A percentile compares a stretch with the other conserved stretches of the same genome.
Conservation (phyloP, 805 yeast genomes). For the Ogataea wickerhamii region DNA sequence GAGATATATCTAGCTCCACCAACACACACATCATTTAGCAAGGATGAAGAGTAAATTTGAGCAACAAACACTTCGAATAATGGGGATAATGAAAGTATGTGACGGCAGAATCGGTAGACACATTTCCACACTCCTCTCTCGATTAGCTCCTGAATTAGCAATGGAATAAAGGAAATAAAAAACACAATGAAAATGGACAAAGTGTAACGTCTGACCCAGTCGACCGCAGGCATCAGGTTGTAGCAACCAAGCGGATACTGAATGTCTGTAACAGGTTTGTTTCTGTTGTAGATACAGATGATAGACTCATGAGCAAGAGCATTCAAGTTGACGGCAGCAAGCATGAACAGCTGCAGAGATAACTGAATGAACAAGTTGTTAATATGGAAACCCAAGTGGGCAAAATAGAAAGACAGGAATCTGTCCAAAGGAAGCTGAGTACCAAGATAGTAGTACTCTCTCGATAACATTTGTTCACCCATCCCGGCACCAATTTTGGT, state of each 20-base stretch:
- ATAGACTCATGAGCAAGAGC: constrained; percentile 71
- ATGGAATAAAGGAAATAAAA: constrained; percentile 75
- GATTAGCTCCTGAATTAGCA: constrained; percentile 72
- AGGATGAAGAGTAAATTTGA: constrained; percentile 70
- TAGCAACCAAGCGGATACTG: constrained; percentile 68
- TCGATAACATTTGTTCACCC: constrained; percentile 86
- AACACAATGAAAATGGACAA: constrained; percentile 79
- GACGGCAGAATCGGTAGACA: constrained; percentile 63
- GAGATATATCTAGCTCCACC: constrained; percentile 89
- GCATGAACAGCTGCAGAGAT: constrained; percentile 68
- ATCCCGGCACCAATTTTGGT: constrained; percentile 90
- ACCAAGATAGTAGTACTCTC: constrained; percentile 80
- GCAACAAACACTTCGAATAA: constrained; percentile 82
- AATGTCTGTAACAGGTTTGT: constrained; percentile 65
- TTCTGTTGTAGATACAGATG: constrained; percentile 62
- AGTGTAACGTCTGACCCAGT: constrained; percentile 80
- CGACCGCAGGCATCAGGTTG: constrained; percentile 68
- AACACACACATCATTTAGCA: constrained; percentile 65
- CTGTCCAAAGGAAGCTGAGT: constrained; percentile 78
- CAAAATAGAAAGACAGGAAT: constrained; percentile 78
- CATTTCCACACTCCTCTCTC: constrained; percentile 83
- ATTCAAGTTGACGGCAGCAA: constrained; percentile 67
- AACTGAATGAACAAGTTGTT: constrained; percentile 75
- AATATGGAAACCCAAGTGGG: constrained; percentile 84
- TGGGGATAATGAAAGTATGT: constrained; percentile 68